Conservation (phyloP, 148 eudicot species). For the Fagopyrum tataricum region DNA sequence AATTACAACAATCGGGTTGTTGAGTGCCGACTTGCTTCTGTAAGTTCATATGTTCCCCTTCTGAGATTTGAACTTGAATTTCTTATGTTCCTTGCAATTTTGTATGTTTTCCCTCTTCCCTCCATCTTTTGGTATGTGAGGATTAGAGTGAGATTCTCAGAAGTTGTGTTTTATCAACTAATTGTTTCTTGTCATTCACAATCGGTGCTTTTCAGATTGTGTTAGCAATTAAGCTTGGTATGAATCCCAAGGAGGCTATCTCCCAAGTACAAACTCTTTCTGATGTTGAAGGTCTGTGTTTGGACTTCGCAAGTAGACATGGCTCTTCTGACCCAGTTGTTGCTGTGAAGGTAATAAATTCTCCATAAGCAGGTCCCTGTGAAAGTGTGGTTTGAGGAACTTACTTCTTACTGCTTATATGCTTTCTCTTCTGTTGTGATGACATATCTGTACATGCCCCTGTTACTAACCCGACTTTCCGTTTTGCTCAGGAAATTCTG, state of each 20-base stretch:
- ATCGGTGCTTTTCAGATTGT: slow-evolving; percentile 53
- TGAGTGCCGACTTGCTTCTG: slow-evolving; percentile 93
- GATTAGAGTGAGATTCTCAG: background rate
- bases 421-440: background rate
- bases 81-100: background rate
- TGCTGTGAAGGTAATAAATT: slow-evolving; percentile 72
- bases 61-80: background rate
- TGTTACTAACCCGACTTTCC: background rate
- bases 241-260: slow-evolving; percentile 73
- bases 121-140: background rate
- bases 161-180: background rate
- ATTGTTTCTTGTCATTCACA: background rate
- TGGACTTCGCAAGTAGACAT: slow-evolving; percentile 55
- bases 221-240: slow-evolving; percentile 80
- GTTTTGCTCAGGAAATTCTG: slow-evolving; percentile 50
- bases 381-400: background rate
- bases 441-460: background rate
- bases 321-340: slow-evolving; percentile 78
- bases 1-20: slow-evolving; percentile 97
- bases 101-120: background rate
- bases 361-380: background rate
- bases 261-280: slow-evolving; percentile 71
- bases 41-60: slow-evolving; percentile 29
- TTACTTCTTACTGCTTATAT: background rate
- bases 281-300: slow-evolving; percentile 94